These are phyloP conservation scores for Plasmopara muralis DNA, from an alignment of 352 stramenopile species.

Conservation along the genomic window DNA sequence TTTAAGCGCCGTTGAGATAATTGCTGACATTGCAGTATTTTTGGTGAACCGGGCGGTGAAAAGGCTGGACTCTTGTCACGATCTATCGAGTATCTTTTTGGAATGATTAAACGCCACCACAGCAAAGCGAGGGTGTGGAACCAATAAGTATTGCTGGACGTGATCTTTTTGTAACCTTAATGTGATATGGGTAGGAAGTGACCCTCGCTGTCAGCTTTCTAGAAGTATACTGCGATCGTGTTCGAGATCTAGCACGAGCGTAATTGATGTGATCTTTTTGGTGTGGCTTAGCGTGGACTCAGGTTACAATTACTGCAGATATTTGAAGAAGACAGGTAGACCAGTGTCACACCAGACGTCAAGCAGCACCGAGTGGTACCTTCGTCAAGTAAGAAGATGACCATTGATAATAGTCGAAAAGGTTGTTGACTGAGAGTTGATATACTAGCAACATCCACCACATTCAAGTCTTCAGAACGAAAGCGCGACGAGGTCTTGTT, in stretches of 20 bases:
- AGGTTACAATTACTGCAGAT: slow-evolving; percentile 24
- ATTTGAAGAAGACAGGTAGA: slow-evolving; percentile 62
- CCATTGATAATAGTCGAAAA: background rate
- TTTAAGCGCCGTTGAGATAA: background rate
- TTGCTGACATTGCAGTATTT: slow-evolving; percentile 45
- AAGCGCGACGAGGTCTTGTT: slow-evolving; percentile 43
- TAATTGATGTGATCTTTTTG: slow-evolving; percentile 28
- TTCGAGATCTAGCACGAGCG: slow-evolving; percentile 87
- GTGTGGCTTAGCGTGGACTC: background rate
- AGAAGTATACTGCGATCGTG: slow-evolving; percentile 92
- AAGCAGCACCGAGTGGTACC: slow-evolving; percentile 77
- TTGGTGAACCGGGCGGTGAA: slow-evolving; percentile 72
- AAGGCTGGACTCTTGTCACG: slow-evolving; percentile 83
- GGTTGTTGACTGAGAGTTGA: background rate
- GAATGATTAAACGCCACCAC: slow-evolving; percentile 62
- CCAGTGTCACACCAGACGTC: slow-evolving; percentile 71
- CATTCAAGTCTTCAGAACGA: slow-evolving; percentile 65
- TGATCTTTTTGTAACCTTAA: background rate
- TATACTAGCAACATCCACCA: slow-evolving; percentile 14
- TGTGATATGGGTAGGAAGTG: slow-evolving; percentile 40
- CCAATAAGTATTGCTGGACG: background rate
- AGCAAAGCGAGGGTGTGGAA: slow-evolving; percentile 46
- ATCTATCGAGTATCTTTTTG: slow-evolving; percentile 87
- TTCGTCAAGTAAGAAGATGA: slow-evolving; percentile 44
- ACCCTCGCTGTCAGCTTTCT: slow-evolving; percentile 87